Evolutionary conservation across 305 asterid species (phyloP).

Genomic region (Fraxinus velutina): DNA sequence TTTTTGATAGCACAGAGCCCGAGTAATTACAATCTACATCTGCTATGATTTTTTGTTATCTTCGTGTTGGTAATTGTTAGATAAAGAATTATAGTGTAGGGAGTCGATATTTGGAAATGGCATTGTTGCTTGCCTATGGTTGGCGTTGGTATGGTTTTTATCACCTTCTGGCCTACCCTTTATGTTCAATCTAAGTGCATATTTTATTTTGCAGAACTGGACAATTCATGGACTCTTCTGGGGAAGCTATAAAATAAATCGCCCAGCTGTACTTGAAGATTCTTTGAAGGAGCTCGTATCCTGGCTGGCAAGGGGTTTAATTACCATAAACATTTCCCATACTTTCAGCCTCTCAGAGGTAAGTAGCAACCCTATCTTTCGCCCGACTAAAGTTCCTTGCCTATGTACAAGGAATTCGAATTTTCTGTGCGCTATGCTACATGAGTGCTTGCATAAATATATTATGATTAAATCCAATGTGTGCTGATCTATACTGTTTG

Average conservation of each 20-base stretch:
- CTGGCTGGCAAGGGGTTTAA: conserved; percentile 71
- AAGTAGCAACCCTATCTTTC: conserved; percentile 23
- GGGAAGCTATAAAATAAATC: conserved; percentile 79
- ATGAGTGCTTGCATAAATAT: not conserved
- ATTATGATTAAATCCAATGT: not conserved
- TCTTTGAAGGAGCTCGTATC: conserved; percentile 77
- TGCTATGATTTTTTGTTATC: not conserved
- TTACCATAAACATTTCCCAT: conserved; percentile 69
- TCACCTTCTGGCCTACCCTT: not conserved
- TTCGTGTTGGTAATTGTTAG: not conserved
- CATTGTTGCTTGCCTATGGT: not conserved
- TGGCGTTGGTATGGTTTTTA: not conserved
- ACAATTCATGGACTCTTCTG: conserved; percentile 90
- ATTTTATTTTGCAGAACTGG: conserved; percentile 61
- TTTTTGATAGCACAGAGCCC: not conserved
- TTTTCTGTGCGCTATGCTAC: not conserved
- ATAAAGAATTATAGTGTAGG: not conserved
- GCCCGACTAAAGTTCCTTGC: not conserved
- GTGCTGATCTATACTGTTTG: conserved; percentile 11
- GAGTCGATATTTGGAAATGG: not conserved
- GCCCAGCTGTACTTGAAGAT: conserved; percentile 62
- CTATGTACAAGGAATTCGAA: not conserved
- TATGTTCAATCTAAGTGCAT: not conserved
- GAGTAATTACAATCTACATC: not conserved
- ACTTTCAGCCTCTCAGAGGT: conserved; percentile 64